Evolutionary conservation across 2,329 filamentous ascomycete genomes (phyloP).

Genomic region (Calonectria pseudoturangicola): DNA sequence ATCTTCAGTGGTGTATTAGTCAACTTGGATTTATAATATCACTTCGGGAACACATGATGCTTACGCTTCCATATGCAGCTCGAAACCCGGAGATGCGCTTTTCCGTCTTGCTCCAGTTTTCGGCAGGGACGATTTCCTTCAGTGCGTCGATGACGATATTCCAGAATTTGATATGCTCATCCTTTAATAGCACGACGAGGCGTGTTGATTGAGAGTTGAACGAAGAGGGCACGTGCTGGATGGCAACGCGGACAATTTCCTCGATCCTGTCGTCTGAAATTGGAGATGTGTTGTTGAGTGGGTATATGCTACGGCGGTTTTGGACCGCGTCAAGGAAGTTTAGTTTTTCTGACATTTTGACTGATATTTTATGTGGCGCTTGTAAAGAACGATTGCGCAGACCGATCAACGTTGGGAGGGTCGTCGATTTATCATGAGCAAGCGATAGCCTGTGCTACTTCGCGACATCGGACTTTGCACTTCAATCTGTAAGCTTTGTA

Average conservation of each 20-base stretch:
- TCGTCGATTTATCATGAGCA: not conserved
- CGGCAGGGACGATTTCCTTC: slow-evolving; percentile 66
- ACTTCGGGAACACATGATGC: not conserved
- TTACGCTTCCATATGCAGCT: slow-evolving; percentile 72
- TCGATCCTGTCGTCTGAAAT: slow-evolving; percentile 68
- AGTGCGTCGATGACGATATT: slow-evolving; percentile 74
- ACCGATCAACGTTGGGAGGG: not conserved
- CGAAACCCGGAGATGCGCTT: slow-evolving; percentile 62
- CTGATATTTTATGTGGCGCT: too few species aligned
- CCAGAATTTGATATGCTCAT: slow-evolving; percentile 81
- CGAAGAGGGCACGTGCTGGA: slow-evolving; percentile 75
- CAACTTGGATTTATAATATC: not conserved
- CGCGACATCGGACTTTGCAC: not conserved
- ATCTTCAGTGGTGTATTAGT: slow-evolving; percentile 6
- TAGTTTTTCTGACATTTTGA: slow-evolving; percentile 1
- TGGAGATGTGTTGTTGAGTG: slow-evolving; percentile 65
- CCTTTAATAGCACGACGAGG: slow-evolving; percentile 77
- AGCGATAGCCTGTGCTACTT: not conserved
- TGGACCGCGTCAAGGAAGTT: slow-evolving; percentile 60
- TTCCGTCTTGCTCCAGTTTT: slow-evolving; percentile 29
- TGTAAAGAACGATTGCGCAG: not conserved
- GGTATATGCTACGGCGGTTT: slow-evolving; percentile 70
- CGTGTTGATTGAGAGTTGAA: slow-evolving; percentile 83
- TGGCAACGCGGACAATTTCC: slow-evolving; percentile 67
- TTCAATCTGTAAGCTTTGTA: slow-evolving; percentile 1